Percentiles rank a stretch among this genome's conserved stretches.
These are phyloP conservation scores for Senna tora DNA, from an alignment of 306 rosid genomes.

Conservation along the genomic window DNA sequence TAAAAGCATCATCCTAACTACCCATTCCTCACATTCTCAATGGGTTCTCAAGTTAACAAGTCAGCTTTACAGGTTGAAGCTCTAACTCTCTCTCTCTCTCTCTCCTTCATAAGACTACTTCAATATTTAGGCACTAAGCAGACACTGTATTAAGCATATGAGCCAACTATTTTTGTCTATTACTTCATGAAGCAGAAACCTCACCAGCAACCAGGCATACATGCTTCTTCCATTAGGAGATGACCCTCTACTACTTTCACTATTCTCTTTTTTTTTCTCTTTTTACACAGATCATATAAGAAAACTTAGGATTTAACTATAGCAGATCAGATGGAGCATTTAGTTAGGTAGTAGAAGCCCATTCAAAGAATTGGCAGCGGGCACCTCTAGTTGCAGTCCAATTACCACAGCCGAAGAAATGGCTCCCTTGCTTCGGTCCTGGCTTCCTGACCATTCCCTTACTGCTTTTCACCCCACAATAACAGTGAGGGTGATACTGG, in stretches of 20 bases:
- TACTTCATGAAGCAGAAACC: slow-evolving; percentile 57
- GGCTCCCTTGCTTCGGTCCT: slow-evolving; percentile 82
- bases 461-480: slow-evolving; percentile 84
- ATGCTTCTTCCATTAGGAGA: slow-evolving; percentile 62
- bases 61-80: slow-evolving; percentile 76
- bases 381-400: slow-evolving; percentile 83
- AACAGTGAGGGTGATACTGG: slow-evolving; percentile 68
- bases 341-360: slow-evolving; percentile 65
- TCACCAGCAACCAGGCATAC: slow-evolving; percentile 51
- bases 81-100: slow-evolving; percentile 42
- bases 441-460: slow-evolving; percentile 70
- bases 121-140: slow-evolving; percentile 43
- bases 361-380: slow-evolving; percentile 87
- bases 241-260: slow-evolving; percentile 44
- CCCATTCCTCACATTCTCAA: slow-evolving; percentile 58
- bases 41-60: slow-evolving; percentile 69
- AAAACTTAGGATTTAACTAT: slow-evolving; percentile 45
- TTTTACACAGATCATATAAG: slow-evolving; percentile 48
- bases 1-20: slow-evolving; percentile 66
- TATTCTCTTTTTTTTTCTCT: neutral
- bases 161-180: slow-evolving; percentile 59
- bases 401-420: slow-evolving; percentile 88
- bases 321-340: slow-evolving; percentile 33
- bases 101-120: slow-evolving; percentile 44
- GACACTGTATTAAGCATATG: slow-evolving; percentile 42